phyloP scores from a whole-genome alignment of 192 early-diverging fungal species.

The Endogone sp. region DNA sequence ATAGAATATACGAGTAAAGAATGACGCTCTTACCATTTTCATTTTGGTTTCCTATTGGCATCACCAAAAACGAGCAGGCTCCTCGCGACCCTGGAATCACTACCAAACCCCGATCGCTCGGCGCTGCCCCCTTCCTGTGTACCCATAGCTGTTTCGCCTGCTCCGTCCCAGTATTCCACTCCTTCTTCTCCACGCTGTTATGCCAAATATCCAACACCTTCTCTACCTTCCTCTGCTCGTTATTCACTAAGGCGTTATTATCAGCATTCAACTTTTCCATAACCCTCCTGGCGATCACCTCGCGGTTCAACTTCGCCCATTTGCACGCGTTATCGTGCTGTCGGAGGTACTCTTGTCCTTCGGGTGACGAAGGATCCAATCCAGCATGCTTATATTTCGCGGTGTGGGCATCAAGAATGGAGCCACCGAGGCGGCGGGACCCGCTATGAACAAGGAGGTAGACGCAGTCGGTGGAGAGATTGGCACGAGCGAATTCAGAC shows the following conservation, averaged over 20 bases:
- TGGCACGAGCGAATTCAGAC: constrained; percentile 10
- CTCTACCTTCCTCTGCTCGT: no score
- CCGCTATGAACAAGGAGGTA: constrained; percentile 52
- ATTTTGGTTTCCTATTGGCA: constrained; percentile 34
- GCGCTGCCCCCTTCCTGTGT: constrained; percentile 60
- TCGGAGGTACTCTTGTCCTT: constrained; percentile 32
- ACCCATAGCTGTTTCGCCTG: constrained; percentile 27
- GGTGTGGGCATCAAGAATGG: constrained; percentile 36
- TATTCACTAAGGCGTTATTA: constrained; percentile 8
- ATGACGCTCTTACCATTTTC: constrained; percentile 26
- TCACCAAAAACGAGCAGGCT: constrained; percentile 51
- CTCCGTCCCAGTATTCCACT: constrained; percentile 12
- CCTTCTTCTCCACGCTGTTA: constrained; percentile 42
- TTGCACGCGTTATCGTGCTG: constrained; percentile 40
- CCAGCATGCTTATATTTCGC: constrained; percentile 23
- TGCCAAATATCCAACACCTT: constrained; percentile 56
- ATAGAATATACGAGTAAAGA: no score
- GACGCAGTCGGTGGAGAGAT: constrained; percentile 16
- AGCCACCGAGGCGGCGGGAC: constrained; percentile 49
- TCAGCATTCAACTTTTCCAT: constrained; percentile 30
- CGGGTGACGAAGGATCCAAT: constrained; percentile 21
- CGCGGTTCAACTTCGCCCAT: constrained; percentile 52
- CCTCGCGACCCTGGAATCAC: constrained; percentile 59
- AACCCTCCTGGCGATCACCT: constrained; percentile 49
- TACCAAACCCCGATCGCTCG: constrained; percentile 43